Evolutionary conservation across 2,329 filamentous ascomycete genomes (phyloP), one percentile per base, ranked within the genome.

Genomic region (Pseudogymnoascus sp.): DNA sequence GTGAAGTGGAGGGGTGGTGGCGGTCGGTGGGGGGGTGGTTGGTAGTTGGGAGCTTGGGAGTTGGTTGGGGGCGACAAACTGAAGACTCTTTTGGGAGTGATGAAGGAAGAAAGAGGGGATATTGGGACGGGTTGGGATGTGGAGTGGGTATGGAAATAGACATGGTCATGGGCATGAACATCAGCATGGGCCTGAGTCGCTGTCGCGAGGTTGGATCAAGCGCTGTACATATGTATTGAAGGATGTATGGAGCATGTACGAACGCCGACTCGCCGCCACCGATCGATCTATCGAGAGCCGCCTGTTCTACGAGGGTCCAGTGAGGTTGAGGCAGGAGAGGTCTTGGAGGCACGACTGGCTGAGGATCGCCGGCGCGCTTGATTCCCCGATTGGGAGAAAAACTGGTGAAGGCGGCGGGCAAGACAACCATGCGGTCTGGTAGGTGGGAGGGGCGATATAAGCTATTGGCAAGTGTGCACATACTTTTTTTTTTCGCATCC

Each of bases 231-330:
- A 53, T 53, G 43, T 28, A 53, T 28, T 53, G 43, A 25, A 53
- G 43, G 16, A 53, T 16, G 14, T 53, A 53, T 53, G 43, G 43
- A 53, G 43, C 43, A 53, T 53, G 5, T 31, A 53, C 23, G 43
- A 53, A 31, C 43, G 43, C 14, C 43, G 14, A 53, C 43, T 53
- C 43, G 43, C 43, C 43, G 43, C 43, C 43, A 53, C 43, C 43
- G 43, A 53, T 53, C 43, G 43, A 53, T 53, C 43, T 53, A 53
- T 53, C 43, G 43, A 53, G 23, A 53, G 43, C 43, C 43, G 43
- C 43, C 43, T 53, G 43, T 5, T 28, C 23, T 53, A 11, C 23
- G 43, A 53, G 43, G 43, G 43, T 53, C 43, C 43, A 53, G 43
- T 53, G 23, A 53, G 6, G 43, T 28, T 53, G 23, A 31, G 23